phyloP scores from a whole-genome alignment of 2,329 filamentous ascomycete species.

The Calonectria honghensis region DNA sequence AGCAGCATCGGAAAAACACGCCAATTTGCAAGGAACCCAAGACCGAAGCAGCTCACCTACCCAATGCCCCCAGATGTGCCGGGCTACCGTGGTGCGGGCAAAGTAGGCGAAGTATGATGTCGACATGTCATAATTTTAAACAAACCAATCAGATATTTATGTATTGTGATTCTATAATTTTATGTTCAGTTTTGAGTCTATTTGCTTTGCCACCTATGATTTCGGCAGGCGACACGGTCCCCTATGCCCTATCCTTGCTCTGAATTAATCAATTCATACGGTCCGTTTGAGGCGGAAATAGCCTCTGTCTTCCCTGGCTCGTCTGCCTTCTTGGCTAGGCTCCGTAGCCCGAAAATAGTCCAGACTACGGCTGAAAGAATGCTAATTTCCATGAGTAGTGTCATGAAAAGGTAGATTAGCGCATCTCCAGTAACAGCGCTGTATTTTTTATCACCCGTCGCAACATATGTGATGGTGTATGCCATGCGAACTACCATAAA shows the following conservation, averaged over 20 bases:
- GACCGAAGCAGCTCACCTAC: too few species aligned
- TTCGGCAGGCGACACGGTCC: too few species aligned
- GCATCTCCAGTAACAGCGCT: not conserved
- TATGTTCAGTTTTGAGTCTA: not conserved
- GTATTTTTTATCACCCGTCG: constrained; percentile 5
- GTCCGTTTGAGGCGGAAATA: not conserved
- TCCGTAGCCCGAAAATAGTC: not conserved
- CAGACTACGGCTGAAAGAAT: not conserved
- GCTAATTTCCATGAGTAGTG: not conserved
- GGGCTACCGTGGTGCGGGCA: too few species aligned
- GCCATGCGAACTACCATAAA: constrained; percentile 22
- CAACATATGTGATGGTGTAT: constrained; percentile 3
- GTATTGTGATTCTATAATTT: not conserved
- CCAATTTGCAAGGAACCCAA: too few species aligned
- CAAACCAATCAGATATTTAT: not conserved
- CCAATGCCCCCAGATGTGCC: too few species aligned
- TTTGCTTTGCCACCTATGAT: too few species aligned
- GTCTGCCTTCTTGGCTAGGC: not conserved
- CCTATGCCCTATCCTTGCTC: not conserved
- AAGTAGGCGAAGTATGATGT: too few species aligned
- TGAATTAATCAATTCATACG: not conserved
- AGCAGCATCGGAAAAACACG: too few species aligned
- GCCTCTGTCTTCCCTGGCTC: not conserved
- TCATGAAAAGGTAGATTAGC: constrained; percentile 3
- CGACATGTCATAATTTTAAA: not conserved